A percentile compares a stretch with the other conserved stretches of the same genome.
Conservation (phyloP, 257 asterid genomes). For the Solanum paucissectum region DNA sequence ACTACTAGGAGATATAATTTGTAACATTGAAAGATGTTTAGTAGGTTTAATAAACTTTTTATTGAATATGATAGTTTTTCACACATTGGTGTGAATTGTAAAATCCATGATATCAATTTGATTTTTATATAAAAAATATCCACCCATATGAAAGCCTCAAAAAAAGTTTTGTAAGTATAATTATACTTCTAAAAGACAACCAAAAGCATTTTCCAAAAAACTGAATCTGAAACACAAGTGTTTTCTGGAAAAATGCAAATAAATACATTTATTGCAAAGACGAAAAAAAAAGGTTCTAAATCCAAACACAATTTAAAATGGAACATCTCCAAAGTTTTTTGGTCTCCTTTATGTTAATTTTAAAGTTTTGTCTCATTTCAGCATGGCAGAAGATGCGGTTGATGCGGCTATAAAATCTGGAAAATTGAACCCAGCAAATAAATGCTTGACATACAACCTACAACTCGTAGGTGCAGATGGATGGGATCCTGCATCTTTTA, state of each 20-base stretch:
- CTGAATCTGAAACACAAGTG: not conserved
- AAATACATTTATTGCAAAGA: not conserved
- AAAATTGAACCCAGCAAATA: slow-evolving; percentile 55
- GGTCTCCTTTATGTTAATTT: not conserved
- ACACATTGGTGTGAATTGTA: not conserved
- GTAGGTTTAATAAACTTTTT: not conserved
- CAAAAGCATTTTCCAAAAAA: not conserved
- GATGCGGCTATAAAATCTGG: slow-evolving; percentile 79
- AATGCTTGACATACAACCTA: slow-evolving; percentile 57
- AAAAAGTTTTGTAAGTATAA: not conserved
- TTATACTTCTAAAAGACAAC: not conserved
- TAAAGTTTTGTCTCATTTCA: slow-evolving; percentile 23
- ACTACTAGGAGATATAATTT: not conserved
- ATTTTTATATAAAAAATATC: not conserved
- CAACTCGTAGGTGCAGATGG: slow-evolving; percentile 90
- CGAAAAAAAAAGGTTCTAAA: not conserved
- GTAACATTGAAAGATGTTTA: not conserved
- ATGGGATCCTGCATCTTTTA: slow-evolving; percentile 94
- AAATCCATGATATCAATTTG: not conserved
- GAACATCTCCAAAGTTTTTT: not conserved
- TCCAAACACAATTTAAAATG: not conserved
- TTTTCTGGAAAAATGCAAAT: not conserved
- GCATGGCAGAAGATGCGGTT: slow-evolving; percentile 99
- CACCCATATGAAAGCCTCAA: not conserved
- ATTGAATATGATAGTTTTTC: not conserved